These are phyloP conservation scores for Tuber umbilicatum DNA, from an alignment of 495 filamentous ascomycete species.

Conservation along the genomic window DNA sequence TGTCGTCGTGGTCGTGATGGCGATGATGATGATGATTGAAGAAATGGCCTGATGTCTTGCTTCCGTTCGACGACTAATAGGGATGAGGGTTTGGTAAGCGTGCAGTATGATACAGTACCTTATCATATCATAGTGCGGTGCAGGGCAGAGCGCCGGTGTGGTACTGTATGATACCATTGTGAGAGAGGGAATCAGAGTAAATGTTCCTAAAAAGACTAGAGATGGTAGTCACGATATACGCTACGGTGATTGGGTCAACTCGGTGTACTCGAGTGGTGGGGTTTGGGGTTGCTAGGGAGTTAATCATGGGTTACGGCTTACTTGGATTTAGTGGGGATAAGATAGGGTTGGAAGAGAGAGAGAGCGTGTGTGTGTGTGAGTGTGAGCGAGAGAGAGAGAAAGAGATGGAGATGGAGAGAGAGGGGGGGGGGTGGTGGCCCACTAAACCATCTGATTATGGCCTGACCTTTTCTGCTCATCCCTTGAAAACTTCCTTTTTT, in stretches of 20 bases:
- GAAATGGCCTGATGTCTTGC: neutral
- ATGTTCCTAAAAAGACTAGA: neutral
- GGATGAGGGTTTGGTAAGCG: neutral
- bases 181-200: neutral
- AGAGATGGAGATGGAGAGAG: constrained; percentile 9
- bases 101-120: neutral
- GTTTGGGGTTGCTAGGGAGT: neutral
- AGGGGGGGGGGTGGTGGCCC: constrained; percentile 6
- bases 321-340: neutral
- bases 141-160: neutral
- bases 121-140: neutral
- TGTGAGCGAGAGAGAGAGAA: neutral
- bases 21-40: neutral
- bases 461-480: constrained; percentile 34
- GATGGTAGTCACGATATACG: neutral
- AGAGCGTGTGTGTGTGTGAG: neutral
- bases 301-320: neutral
- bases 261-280: neutral
- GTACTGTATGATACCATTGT: neutral
- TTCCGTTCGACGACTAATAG: neutral
- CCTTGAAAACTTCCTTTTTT: constrained; percentile 12
- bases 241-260: neutral
- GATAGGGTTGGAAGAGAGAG: constrained; percentile 11
- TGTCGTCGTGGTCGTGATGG: neutral
- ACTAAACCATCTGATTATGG: constrained; percentile 33